Conservation (phyloP, 2,329 filamentous ascomycete genomes). For the Pseudogymnoascus sp. region DNA sequence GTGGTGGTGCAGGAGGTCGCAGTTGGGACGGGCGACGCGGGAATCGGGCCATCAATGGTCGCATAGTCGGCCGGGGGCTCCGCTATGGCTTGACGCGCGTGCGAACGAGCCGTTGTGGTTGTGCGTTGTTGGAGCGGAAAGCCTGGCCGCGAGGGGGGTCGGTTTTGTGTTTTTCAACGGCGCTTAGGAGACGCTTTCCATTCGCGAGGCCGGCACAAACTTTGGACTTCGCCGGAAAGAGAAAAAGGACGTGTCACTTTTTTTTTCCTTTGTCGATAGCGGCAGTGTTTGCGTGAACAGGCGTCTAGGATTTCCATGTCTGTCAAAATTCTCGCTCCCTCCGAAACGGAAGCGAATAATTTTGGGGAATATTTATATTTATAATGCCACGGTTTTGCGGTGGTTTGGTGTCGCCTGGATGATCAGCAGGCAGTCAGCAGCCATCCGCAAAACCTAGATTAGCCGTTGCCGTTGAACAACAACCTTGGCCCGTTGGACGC, state of each 20-base stretch:
- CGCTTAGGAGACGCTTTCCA: not conserved
- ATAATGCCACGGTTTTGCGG: not conserved
- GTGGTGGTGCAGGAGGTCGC: not conserved
- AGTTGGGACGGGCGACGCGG: not conserved
- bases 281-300: not conserved
- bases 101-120: not conserved
- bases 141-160: not conserved
- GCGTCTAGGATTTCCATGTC: not conserved
- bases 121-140: not conserved
- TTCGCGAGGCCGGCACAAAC: not conserved
- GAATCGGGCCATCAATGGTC: not conserved
- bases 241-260: not conserved
- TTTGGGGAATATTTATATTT: not conserved
- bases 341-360: not conserved
- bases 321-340: not conserved
- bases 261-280: not conserved
- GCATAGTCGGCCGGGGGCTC: not conserved
- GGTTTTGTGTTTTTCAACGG: not conserved
- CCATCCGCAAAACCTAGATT: slow-evolving; percentile 2
- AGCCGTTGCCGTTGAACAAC: not conserved
- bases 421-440: not conserved
- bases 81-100: slow-evolving; percentile 1
- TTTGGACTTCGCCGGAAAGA: not conserved
- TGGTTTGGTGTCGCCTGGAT: not conserved
- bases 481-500: not conserved